A percentile compares a stretch with the other conserved stretches of the same genome.
These are phyloP conservation scores for Acanthamoeba lenticulata DNA, from an alignment of 208 protist species.

Conservation along the genomic window DNA sequence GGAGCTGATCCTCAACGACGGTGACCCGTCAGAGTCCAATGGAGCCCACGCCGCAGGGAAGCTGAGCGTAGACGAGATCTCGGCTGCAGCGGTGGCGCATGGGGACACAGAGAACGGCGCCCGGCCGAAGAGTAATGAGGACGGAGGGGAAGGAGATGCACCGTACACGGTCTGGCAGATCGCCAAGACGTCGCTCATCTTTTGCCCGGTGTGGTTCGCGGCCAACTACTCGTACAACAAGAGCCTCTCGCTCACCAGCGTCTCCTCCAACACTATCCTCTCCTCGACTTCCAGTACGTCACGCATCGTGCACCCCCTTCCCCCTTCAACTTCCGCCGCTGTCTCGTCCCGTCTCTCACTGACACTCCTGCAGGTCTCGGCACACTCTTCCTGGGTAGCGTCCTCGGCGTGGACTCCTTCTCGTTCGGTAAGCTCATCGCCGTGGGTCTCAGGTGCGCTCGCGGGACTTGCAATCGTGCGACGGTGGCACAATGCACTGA, in stretches of 20 bases:
- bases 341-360: not conserved
- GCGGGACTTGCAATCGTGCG: too few species aligned
- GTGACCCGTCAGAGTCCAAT: not conserved
- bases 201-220: slow-evolving; percentile 73
- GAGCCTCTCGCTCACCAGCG: slow-evolving; percentile 67
- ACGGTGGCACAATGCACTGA: not conserved
- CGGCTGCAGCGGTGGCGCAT: not conserved
- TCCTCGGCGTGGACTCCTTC: slow-evolving; percentile 61
- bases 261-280: slow-evolving; percentile 75
- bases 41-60: not conserved
- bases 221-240: slow-evolving; percentile 74
- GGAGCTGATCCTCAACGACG: slow-evolving; percentile 16
- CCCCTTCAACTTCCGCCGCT: not conserved
- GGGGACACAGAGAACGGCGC: not conserved
- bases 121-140: not conserved
- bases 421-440: slow-evolving; percentile 59
- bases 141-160: not conserved
- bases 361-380: not conserved
- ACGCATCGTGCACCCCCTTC: not conserved
- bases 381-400: slow-evolving; percentile 61
- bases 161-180: slow-evolving; percentile 62
- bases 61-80: too few species aligned
- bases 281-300: slow-evolving; percentile 48
- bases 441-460: slow-evolving; percentile 36
- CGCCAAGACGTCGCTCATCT: slow-evolving; percentile 59